Evolutionary conservation across 1,284 basidiomycete species (phyloP), one percentile per base, ranked within the genome.

Genomic region (Volvariella volvacea): DNA sequence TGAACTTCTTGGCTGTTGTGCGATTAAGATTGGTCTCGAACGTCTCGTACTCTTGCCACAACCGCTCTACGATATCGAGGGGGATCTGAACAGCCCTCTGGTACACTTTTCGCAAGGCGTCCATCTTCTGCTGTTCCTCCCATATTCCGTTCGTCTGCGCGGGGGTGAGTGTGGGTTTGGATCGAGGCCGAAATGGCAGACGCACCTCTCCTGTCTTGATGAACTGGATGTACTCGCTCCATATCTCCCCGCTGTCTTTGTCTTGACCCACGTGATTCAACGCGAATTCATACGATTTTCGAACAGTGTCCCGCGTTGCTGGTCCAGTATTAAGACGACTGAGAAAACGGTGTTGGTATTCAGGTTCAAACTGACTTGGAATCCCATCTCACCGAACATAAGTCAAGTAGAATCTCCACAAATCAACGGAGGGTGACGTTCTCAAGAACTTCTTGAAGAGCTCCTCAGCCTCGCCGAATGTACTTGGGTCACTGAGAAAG

Each of bases 111-210:
- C 95, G 83, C 2, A 99, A 71, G 3, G 82, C 78, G 56, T 98
- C 95, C 83, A 92, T 93, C 63, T 94, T 92, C 60, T 95, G 91
- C 56, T 95, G 92, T 52, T 89, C 84, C 61, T 98, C 93, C 94
- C 94, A 98, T 17, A 89, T 88, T 36, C 83, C 25, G 25, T 28
- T 28, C 12, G 25, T 28, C 25, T 28, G 25, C 12, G 25, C 12
- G 12, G 25, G n/a, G 25, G 6, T 28, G 25, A 28, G 6, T 28
- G 6, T 6, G 25, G 6, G 6, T 28, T 28, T 19, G 17, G 17
- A 31, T 28, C 22, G 17, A 43, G 32, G 16, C 48, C 16, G 43
- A 47, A 20, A 39, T 25, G 1, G 7, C 34, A 16, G 34, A 48
- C 50, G 47, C 55, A 88, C 85, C 68, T 88, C 85, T 41, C 83